These are phyloP conservation scores for Geotrichum australiense DNA, from an alignment of 1,139 yeast species.

Conservation along the genomic window DNA sequence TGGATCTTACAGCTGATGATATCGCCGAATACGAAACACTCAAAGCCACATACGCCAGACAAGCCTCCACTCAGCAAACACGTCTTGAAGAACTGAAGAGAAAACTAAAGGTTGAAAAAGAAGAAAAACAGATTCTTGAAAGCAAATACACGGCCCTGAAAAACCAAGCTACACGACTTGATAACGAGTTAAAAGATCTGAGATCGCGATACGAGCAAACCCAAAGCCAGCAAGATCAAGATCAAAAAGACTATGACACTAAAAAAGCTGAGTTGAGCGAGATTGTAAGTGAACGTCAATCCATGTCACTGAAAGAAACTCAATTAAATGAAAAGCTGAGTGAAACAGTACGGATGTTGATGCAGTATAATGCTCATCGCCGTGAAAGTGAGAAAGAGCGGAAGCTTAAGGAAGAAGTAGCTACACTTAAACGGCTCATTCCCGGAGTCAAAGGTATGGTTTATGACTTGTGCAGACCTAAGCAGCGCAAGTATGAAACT, in stretches of 20 bases:
- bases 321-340: conserved; percentile 59
- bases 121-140: conserved; percentile 26
- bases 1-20: conserved; percentile 44
- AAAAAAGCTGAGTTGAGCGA: conserved; percentile 41
- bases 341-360: conserved; percentile 53
- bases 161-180: conserved; percentile 20
- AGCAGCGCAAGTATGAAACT: conserved; percentile 62
- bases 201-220: conserved; percentile 18
- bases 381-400: conserved; percentile 69
- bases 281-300: conserved; percentile 43
- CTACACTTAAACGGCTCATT: conserved; percentile 57
- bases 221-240: conserved; percentile 22
- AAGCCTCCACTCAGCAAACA: conserved; percentile 28
- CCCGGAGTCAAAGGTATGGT: conserved; percentile 82
- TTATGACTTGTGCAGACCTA: conserved; percentile 73
- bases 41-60: conserved; percentile 44
- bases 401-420: conserved; percentile 62
- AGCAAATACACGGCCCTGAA: conserved; percentile 27
- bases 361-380: conserved; percentile 67
- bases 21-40: conserved; percentile 54
- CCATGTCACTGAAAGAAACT: conserved; percentile 43
- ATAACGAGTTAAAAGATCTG: conserved; percentile 34
- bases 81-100: conserved; percentile 26
- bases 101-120: conserved; percentile 27
- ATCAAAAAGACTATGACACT: conserved; percentile 23